A percentile compares a stretch with the other conserved stretches of the same genome.
Evolutionary conservation across 108 stramenopile genomes (phyloP).

Genomic region (Poteriospumella lacustris): DNA sequence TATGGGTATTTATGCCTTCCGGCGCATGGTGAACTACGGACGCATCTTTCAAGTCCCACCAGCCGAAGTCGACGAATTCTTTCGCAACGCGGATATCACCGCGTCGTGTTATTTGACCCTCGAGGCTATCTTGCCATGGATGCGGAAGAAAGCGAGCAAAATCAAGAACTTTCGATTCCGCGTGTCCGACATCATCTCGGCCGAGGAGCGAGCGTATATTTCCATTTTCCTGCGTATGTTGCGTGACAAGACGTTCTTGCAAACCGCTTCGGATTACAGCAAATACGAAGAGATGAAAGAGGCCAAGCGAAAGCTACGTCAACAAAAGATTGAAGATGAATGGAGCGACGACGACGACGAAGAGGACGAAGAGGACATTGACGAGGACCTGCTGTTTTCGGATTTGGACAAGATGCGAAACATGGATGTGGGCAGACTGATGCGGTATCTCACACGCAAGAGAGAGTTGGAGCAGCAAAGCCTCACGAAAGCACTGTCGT

Average conservation of each 20-base stretch:
- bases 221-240: not conserved
- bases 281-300: too few relatives aligned
- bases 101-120: not conserved
- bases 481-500: too few relatives aligned
- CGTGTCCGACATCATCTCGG: not conserved
- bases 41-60: not conserved
- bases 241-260: not conserved
- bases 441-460: slow-evolving; percentile 5
- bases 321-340: not conserved
- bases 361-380: not conserved
- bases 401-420: not conserved
- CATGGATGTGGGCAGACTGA: not conserved
- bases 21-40: not conserved
- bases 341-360: not conserved
- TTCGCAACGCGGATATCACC: not conserved
- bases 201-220: not conserved
- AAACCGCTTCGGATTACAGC: not conserved
- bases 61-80: not conserved
- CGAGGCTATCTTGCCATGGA: not conserved
- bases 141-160: not conserved
- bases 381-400: not conserved
- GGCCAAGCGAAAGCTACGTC: too few relatives aligned
- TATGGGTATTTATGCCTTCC: not conserved
- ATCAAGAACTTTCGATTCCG: not conserved
- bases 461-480: too few relatives aligned